Conservation (phyloP, 371 early-diverging fungal genomes). For the Mucor saturninus region DNA sequence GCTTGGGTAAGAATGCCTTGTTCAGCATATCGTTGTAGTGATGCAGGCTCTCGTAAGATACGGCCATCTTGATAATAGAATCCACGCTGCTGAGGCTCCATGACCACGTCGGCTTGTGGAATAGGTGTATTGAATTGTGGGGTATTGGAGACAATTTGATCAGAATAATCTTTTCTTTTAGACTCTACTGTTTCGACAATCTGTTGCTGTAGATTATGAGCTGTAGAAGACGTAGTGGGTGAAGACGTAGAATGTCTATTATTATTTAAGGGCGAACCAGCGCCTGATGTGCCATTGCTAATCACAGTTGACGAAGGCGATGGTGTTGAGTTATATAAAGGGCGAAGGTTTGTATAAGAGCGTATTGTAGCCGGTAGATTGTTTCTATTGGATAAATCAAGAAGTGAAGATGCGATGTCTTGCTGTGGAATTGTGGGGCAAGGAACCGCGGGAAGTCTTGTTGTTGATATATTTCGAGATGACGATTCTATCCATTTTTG, state of each 20-base stretch:
- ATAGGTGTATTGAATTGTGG: neutral
- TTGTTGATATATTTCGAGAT: constrained; percentile 19
- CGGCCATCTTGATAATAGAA: constrained; percentile 54
- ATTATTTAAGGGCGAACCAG: constrained; percentile 1
- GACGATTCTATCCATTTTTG: constrained; percentile 36
- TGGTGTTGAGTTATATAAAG: constrained; percentile 25
- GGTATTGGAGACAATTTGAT: neutral
- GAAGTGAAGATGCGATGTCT: neutral
- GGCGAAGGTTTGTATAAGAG: constrained; percentile 34
- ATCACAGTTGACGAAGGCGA: neutral
- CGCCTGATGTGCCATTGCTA: neutral
- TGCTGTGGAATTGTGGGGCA: constrained; percentile 23
- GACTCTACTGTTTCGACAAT: neutral
- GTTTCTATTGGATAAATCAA: constrained; percentile 13
- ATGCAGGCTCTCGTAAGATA: constrained; percentile 43
- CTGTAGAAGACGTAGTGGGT: neutral
- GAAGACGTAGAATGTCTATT: constrained; percentile 7
- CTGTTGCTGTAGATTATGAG: constrained; percentile 7
- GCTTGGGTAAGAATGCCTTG: constrained; percentile 52
- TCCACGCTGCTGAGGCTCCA: constrained; percentile 51
- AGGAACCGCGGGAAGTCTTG: constrained; percentile 36
- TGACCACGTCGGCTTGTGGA: constrained; percentile 13
- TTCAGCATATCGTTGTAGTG: constrained; percentile 51
- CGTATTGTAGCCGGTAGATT: constrained; percentile 33
- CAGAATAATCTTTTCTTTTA: neutral